Evolutionary conservation across 768 basidiomycete species (phyloP).

Genomic region (Pisolithus orientalis): DNA sequence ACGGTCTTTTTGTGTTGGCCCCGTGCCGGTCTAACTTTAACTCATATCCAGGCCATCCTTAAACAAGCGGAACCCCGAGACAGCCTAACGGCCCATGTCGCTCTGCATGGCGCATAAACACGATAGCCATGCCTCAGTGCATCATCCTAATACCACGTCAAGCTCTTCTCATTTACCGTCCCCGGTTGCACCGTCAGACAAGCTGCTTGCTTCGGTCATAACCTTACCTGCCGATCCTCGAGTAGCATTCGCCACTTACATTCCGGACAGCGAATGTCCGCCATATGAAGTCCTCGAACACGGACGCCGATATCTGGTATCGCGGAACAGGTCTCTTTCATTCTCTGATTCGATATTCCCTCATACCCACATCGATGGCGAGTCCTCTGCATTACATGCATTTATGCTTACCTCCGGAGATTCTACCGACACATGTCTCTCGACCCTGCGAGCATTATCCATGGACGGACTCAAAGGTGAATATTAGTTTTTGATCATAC

Average conservation of each 20-base stretch:
- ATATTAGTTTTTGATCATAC: slow-evolving; percentile 16
- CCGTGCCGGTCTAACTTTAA: background rate
- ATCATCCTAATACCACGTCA: slow-evolving; percentile 3
- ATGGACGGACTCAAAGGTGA: slow-evolving; percentile 50
- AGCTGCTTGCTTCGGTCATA: slow-evolving; percentile 42
- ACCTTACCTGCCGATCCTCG: slow-evolving; percentile 36
- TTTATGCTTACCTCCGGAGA: slow-evolving; percentile 44
- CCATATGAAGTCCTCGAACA: slow-evolving; percentile 44
- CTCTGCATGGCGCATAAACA: slow-evolving; percentile 25
- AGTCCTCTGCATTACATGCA: slow-evolving; percentile 47
- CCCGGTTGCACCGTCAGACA: slow-evolving; percentile 30
- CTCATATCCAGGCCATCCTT: background rate
- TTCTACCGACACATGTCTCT: slow-evolving; percentile 23
- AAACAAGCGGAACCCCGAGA: background rate
- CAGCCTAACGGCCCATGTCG: background rate
- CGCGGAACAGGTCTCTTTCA: slow-evolving; percentile 29
- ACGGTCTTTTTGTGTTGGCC: background rate
- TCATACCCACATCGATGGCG: slow-evolving; percentile 40
- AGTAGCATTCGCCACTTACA: slow-evolving; percentile 43
- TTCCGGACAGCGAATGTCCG: slow-evolving; percentile 21
- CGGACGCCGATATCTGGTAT: slow-evolving; percentile 45
- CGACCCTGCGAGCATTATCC: slow-evolving; percentile 31
- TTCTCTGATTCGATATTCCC: slow-evolving; percentile 48
- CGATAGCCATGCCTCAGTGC: slow-evolving; percentile 14
- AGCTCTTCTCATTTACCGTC: slow-evolving; percentile 19